phyloP scores from a whole-genome alignment of 2,329 filamentous ascomycete genomes.

The Cordyceps sp. region DNA sequence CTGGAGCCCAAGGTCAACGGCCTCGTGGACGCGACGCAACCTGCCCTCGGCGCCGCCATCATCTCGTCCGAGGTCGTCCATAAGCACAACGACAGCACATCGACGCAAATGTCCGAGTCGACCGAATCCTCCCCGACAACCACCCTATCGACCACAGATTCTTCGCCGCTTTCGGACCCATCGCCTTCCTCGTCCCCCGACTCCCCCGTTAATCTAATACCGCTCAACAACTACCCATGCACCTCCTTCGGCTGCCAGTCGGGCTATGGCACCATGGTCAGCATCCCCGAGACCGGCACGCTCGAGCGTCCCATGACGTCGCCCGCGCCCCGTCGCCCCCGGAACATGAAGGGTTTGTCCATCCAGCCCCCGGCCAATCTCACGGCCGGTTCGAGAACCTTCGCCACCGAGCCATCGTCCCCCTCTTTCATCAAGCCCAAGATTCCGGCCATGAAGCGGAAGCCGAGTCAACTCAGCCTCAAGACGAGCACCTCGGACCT shows the following conservation, averaged over 20 bases:
- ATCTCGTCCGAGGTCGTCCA: constrained; percentile 35
- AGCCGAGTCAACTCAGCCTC: constrained; percentile 62
- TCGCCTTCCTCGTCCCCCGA: constrained; percentile 88
- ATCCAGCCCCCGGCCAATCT: constrained; percentile 47
- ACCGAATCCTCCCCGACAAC: constrained; percentile 92
- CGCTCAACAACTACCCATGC: constrained; percentile 51
- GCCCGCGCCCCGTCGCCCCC: constrained; percentile 52
- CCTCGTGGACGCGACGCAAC: constrained; percentile 18
- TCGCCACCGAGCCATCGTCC: constrained; percentile 50
- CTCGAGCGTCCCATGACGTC: constrained; percentile 46
- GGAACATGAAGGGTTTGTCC: constrained; percentile 72
- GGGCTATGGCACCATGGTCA: constrained; percentile 17
- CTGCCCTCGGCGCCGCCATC: constrained; percentile 20
- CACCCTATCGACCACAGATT: constrained; percentile 82
- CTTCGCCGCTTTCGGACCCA: constrained; percentile 74
- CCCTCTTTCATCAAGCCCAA: constrained; percentile 68
- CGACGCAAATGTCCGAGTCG: constrained; percentile 63
- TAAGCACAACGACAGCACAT: constrained; percentile 62
- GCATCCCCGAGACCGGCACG: constrained; percentile 23
- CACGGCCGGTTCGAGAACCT: constrained; percentile 27
- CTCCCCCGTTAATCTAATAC: constrained; percentile 61
- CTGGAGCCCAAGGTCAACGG: constrained; percentile 23
- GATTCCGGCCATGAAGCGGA: constrained; percentile 54
- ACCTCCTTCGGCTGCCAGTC: constrained; percentile 35
- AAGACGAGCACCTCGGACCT: constrained; percentile 52